Evolutionary conservation across 805 yeast species (phyloP).

Genomic region (Phaffomyces antillensis): DNA sequence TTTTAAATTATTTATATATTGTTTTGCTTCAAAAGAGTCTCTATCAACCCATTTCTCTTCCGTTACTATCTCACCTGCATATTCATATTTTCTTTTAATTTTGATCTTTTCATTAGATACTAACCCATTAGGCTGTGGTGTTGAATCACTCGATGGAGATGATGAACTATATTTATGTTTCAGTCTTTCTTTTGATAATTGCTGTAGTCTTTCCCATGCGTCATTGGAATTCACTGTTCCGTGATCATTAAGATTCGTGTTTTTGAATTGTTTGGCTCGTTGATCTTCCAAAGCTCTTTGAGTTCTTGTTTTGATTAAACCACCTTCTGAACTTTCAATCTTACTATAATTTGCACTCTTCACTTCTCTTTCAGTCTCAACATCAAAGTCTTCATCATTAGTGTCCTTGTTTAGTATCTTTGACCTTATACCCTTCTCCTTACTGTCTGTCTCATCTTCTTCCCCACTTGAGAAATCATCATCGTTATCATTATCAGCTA

Average conservation of each 20-base stretch:
- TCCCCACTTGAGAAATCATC: slow-evolving; percentile 16
- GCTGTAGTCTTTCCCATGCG: slow-evolving; percentile 49
- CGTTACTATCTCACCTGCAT: slow-evolving; percentile 78
- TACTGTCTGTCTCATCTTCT: slow-evolving; percentile 15
- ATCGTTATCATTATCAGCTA: slow-evolving; percentile 5
- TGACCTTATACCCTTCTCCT: slow-evolving; percentile 1
- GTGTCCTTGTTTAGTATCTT: slow-evolving; percentile 17
- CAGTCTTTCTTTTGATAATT: slow-evolving; percentile 23
- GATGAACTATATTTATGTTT: slow-evolving; percentile 16
- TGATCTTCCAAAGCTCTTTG: slow-evolving; percentile 44
- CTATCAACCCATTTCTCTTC: slow-evolving; percentile 75
- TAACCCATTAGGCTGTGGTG: slow-evolving; percentile 7
- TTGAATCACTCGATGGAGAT: slow-evolving; percentile 3
- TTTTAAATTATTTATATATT: slow-evolving; percentile 55
- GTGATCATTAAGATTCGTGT: slow-evolving; percentile 7
- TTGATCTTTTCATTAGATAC: slow-evolving; percentile 43
- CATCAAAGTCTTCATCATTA: slow-evolving; percentile 28
- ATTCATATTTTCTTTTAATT: slow-evolving; percentile 72
- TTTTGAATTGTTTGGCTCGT: slow-evolving; percentile 18
- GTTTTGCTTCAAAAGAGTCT: slow-evolving; percentile 81
- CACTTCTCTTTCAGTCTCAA: slow-evolving; percentile 28
- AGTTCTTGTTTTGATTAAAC: slow-evolving; percentile 62
- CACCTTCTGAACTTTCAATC: slow-evolving; percentile 52
- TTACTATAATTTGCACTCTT: slow-evolving; percentile 33
- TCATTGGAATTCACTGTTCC: slow-evolving; percentile 40